Evolutionary conservation across 2,329 filamentous ascomycete species (phyloP).

Genomic region (Chrysoporthe puriensis): DNA sequence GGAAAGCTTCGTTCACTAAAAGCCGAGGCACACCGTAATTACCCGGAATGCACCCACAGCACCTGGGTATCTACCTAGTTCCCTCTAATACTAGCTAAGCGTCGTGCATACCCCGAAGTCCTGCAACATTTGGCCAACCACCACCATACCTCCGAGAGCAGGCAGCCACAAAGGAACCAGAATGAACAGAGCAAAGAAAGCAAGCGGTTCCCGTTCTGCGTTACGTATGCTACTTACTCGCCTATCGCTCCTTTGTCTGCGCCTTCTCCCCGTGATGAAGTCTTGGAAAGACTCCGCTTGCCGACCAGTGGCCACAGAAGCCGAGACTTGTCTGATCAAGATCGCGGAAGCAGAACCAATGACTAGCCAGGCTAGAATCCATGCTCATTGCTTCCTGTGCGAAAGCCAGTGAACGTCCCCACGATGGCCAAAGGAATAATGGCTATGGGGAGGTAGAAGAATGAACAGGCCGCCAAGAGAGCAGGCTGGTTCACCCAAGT

Average conservation of each 20-base stretch:
- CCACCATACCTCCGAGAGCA: constrained; percentile 1
- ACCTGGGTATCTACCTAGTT: no score
- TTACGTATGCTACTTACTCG: background rate
- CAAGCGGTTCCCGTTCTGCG: background rate
- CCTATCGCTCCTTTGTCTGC: background rate
- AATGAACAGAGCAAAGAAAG: background rate
- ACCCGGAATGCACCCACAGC: no score
- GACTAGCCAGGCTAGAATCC: constrained; percentile 6
- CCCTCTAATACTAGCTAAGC: background rate
- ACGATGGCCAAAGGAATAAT: constrained; percentile 38
- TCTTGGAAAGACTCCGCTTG: background rate
- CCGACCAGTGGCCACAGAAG: background rate
- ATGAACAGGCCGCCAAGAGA: background rate
- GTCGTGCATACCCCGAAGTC: background rate
- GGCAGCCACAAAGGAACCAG: constrained; percentile 3
- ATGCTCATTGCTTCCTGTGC: constrained; percentile 1
- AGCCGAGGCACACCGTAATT: no score
- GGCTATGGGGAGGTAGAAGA: constrained; percentile 18
- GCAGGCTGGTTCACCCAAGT: background rate
- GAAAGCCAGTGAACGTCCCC: constrained; percentile 28
- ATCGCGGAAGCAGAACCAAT: constrained; percentile 7
- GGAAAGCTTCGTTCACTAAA: no score
- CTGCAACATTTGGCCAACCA: background rate
- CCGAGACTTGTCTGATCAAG: background rate
- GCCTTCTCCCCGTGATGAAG: background rate